Conservation (phyloP, 208 protist genomes). For the Leishmania tarentolae region DNA sequence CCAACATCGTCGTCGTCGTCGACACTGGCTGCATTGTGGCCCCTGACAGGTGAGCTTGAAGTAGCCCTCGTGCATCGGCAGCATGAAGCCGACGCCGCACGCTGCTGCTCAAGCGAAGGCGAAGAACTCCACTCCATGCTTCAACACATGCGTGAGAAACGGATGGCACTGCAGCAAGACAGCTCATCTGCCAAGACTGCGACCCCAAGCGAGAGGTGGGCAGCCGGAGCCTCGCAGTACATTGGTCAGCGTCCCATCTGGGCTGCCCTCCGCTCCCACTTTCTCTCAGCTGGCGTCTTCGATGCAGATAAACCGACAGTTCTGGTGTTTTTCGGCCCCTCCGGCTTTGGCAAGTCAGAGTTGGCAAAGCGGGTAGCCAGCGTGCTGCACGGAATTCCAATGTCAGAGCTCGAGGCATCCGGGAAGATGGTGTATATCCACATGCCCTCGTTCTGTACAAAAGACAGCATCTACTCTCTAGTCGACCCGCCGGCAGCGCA, state of each 20-base stretch:
- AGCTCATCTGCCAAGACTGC: not conserved
- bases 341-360: slow-evolving; percentile 87
- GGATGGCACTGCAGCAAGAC: not conserved
- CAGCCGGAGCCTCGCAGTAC: slow-evolving; percentile 48
- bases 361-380: slow-evolving; percentile 69
- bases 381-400: slow-evolving; percentile 54
- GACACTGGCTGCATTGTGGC: slow-evolving; percentile 25
- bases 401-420: slow-evolving; percentile 45
- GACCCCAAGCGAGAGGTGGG: slow-evolving; percentile 49
- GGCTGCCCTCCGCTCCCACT: slow-evolving; percentile 53
- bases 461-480: slow-evolving; percentile 88
- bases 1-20: not conserved
- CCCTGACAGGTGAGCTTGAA: slow-evolving; percentile 39
- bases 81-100: slow-evolving; percentile 46
- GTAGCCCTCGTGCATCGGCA: slow-evolving; percentile 45
- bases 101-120: slow-evolving; percentile 28
- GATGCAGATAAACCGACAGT: slow-evolving; percentile 81
- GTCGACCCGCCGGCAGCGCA: slow-evolving; percentile 87
- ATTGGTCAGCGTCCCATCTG: slow-evolving; percentile 75
- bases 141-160: slow-evolving; percentile 21
- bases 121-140: slow-evolving; percentile 13
- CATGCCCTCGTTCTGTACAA: slow-evolving; percentile 86
- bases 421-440: slow-evolving; percentile 86
- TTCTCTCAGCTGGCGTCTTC: slow-evolving; percentile 63
- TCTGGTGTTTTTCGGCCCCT: slow-evolving; percentile 83